A percentile compares a stretch with the other conserved stretches of the same genome.
These are phyloP conservation scores for Allomyces macrogynus DNA, from an alignment of 192 early-diverging fungal species.

Conservation along the genomic window DNA sequence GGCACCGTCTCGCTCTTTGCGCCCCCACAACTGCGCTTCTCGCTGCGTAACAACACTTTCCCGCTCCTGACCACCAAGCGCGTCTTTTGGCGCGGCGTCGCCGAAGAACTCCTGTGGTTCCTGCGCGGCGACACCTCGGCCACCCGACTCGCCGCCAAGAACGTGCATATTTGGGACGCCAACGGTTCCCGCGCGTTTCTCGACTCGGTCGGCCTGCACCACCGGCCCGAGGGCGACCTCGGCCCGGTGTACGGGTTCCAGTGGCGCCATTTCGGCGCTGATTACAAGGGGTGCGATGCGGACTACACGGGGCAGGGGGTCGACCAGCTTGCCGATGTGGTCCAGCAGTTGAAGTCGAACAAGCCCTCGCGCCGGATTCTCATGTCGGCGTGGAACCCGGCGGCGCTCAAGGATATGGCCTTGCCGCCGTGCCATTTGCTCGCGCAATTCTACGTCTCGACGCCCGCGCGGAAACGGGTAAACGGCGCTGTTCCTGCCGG, in stretches of 20 bases:
- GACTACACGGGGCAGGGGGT: conserved; percentile 83
- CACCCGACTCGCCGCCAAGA: conserved; percentile 48
- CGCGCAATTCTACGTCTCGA: conserved; percentile 6
- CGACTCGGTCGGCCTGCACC: conserved; percentile 53
- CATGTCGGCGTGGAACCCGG: conserved; percentile 5
- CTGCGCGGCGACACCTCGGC: conserved; percentile 74
- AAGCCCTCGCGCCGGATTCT: conserved; percentile 4
- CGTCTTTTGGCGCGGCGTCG: conserved; percentile 72
- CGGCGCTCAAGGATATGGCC: conserved; percentile 4
- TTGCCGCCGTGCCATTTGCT: conserved; percentile 6
- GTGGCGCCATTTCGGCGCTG: conserved; percentile 94
- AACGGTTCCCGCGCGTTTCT: conserved; percentile 81
- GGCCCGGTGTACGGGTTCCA: conserved; percentile 99
- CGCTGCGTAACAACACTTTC: no score
- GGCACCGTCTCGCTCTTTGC: no score
- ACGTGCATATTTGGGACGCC: conserved; percentile 65
- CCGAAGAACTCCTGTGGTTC: conserved; percentile 94
- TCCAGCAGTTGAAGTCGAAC: conserved; percentile 64
- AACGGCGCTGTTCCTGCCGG: conserved; percentile 1
- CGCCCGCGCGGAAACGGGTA: no score
- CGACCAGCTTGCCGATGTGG: conserved; percentile 75
- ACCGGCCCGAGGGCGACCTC: conserved; percentile 71
- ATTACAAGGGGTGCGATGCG: conserved; percentile 56
- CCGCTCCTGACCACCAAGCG: conserved; percentile 92
- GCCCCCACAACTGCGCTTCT: no score